These are phyloP conservation scores for Pythium utonaiense DNA, from an alignment of 352 stramenopile species.

Conservation along the genomic window DNA sequence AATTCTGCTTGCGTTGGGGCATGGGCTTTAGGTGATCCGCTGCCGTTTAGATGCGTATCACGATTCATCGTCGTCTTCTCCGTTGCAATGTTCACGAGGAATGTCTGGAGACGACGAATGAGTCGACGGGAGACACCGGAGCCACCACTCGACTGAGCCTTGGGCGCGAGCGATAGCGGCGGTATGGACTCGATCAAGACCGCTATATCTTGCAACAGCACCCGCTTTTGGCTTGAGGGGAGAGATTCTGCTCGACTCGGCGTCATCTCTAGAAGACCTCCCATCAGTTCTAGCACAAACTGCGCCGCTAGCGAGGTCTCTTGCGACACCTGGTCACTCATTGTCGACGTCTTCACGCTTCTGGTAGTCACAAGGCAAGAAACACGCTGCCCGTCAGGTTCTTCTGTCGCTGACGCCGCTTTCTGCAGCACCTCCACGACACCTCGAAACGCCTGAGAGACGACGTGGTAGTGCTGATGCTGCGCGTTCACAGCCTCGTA, in stretches of 20 bases:
- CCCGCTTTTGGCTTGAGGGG: neutral
- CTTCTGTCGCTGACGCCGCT: neutral
- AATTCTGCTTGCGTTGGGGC: neutral
- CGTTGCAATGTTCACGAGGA: slow-evolving; percentile 13
- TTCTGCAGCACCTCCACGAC: slow-evolving; percentile 6
- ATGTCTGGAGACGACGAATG: slow-evolving; percentile 13
- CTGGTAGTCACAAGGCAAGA: neutral
- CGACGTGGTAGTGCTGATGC: slow-evolving; percentile 8
- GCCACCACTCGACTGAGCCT: neutral
- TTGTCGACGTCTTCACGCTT: neutral
- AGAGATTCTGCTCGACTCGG: neutral
- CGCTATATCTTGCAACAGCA: slow-evolving; percentile 9
- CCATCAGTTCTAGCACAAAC: slow-evolving; percentile 10
- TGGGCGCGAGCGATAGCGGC: slow-evolving; percentile 33
- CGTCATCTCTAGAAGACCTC: slow-evolving; percentile 22
- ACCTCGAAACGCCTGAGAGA: neutral
- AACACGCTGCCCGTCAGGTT: neutral
- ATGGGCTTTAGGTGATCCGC: neutral
- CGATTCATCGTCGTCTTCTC: neutral
- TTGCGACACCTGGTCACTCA: neutral
- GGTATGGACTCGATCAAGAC: slow-evolving; percentile 33
- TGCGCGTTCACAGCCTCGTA: slow-evolving; percentile 38
- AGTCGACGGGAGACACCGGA: neutral
- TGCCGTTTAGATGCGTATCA: neutral
- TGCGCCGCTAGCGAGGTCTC: slow-evolving; percentile 5